phyloP scores from a whole-genome alignment of 805 yeast genomes.

The Isabelozyma rhagii region DNA sequence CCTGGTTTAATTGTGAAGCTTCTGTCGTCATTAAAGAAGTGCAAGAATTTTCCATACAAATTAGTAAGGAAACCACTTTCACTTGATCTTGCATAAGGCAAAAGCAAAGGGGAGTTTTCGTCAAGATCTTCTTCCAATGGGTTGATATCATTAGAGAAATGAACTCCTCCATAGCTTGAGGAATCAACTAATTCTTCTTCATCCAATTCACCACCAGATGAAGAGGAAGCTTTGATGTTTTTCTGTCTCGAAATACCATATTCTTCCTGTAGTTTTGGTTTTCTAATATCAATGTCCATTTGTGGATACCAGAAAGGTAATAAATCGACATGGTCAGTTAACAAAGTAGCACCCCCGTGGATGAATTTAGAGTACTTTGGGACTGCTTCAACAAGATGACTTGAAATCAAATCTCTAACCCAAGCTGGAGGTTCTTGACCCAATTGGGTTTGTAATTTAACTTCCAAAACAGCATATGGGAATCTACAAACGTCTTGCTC shows the following conservation, averaged over 20 bases:
- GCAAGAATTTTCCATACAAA: conserved; percentile 34
- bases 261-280: conserved; percentile 63
- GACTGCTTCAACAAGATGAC: conserved; percentile 95
- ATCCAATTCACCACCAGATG: conserved; percentile 64
- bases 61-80: conserved; percentile 25
- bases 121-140: conserved; percentile 52
- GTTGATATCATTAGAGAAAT: conserved; percentile 42
- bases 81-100: conserved; percentile 26
- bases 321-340: conserved; percentile 77
- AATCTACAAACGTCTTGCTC: conserved; percentile 86
- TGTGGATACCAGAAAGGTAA: conserved; percentile 98
- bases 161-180: conserved; percentile 33
- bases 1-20: conserved; percentile 44
- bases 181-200: conserved; percentile 57
- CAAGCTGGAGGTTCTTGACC: conserved; percentile 99
- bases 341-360: conserved; percentile 91
- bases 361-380: conserved; percentile 97
- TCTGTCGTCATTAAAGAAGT: conserved; percentile 43
- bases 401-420: conserved; percentile 88
- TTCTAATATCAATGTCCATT: conserved; percentile 92
- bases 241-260: conserved; percentile 59
- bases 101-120: conserved; percentile 40
- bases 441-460: conserved; percentile 92
- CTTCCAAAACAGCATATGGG: conserved; percentile 97
- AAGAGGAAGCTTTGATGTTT: conserved; percentile 22